phyloP scores from a whole-genome alignment of 331 rosid species.

The Stylosanthes scabra region DNA sequence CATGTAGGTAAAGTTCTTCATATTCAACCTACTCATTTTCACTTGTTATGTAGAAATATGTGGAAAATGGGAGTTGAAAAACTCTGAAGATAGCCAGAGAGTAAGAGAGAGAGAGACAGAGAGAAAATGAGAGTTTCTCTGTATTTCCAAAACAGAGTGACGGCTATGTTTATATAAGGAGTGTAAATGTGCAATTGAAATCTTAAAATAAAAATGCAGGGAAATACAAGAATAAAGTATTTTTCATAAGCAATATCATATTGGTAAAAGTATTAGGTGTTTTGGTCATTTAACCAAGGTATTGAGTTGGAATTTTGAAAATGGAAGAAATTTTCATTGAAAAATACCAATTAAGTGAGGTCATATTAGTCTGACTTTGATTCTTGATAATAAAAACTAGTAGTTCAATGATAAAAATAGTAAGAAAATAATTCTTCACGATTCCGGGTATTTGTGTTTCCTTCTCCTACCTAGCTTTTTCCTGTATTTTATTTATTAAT shows the following conservation, averaged over 20 bases:
- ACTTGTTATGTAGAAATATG: conserved; percentile 37
- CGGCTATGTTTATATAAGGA: conserved; percentile 67
- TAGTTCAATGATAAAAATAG: no score
- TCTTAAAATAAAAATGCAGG: conserved; percentile 40
- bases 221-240: conserved; percentile 40
- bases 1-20: conserved; percentile 62
- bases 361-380: no score
- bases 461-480: conserved; percentile 18
- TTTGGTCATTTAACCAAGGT: no score
- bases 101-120: conserved; percentile 23
- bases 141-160: conserved; percentile 49
- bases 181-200: conserved; percentile 26
- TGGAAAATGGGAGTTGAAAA: conserved; percentile 39
- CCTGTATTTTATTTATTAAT: conserved; percentile 37
- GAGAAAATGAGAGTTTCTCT: conserved; percentile 19
- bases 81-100: conserved; percentile 1
- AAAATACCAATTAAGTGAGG: no score
- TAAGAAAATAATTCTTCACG: conserved; percentile 38
- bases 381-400: no score
- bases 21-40: conserved; percentile 70
- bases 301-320: no score
- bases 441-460: conserved; percentile 47
- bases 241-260: conserved; percentile 25
- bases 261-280: no score
- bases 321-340: no score